Evolutionary conservation across 768 basidiomycete species (phyloP), one percentile per base, ranked within the genome.

Genomic region (Boletus reticuloceps): DNA sequence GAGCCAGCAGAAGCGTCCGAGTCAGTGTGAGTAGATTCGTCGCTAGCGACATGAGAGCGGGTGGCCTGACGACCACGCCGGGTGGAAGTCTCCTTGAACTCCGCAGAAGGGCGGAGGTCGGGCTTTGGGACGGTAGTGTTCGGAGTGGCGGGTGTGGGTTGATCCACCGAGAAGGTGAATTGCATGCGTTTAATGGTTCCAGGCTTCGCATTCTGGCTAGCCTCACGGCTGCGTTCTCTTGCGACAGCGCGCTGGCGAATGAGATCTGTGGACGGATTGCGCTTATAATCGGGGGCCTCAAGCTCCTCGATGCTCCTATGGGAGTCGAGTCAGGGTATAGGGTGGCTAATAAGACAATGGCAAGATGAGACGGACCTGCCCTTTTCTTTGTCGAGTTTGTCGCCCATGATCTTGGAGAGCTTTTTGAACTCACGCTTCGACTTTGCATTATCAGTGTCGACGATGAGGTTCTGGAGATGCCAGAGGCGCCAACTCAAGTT

Each of bases 341-440:
- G 58, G 67, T 17, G 47, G 50, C 14, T 34, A 38, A 27, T 25
- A 8, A 36, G 36, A 51, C 11, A 46, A 39, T 16, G 47, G 53
- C 29, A 36, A 53, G 42, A 48, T 7, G 32, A 31, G 38, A 82
- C 89, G 59, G 48, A 91, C 91, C 89, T 75, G 68, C 91, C 91
- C 75, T 92, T 93, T 75, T 94, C 91, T 75, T 90, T 91, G 80
- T 94, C 91, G 64, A 94, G 79, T 72, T 90, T 92, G 77, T 94
- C 91, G 59, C 91, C 83, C 92, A 94, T 94, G 69, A 74, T 82
- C 73, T 88, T 91, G 64, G 88, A 89, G 52, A 94, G 83, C 65
- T 90, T 91, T 77, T 86, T 89, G 79, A 94, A 93, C 74, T 93
- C 90, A 47, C 91, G 87, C 69, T 91, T 91, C 16, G 87, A 72